Conservation (phyloP, 73 alveolate species). For the Paramecium octaurelia region DNA sequence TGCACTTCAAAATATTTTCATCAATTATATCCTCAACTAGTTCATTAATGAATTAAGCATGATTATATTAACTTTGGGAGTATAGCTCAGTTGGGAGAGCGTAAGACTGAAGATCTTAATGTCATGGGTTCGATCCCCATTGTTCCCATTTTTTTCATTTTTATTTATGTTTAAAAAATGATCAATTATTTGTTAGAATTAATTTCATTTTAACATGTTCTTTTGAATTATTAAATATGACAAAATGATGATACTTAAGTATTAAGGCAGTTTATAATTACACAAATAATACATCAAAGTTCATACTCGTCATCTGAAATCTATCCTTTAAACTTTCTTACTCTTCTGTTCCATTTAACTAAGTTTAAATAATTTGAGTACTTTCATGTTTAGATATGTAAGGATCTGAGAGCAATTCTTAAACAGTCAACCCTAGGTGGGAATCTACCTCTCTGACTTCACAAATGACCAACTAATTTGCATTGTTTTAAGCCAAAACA, state of each 20-base stretch:
- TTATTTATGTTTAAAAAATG: neutral
- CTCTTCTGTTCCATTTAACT: neutral
- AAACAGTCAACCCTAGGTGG: neutral
- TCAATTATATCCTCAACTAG: neutral
- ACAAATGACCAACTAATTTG: neutral
- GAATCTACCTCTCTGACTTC: neutral
- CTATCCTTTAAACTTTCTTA: neutral
- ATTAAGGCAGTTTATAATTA: neutral
- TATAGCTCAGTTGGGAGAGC: slow-evolving; percentile 71
- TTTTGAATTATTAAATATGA: too few species aligned
- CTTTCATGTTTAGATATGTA: neutral
- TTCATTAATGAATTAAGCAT: neutral
- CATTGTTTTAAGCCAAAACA: neutral
- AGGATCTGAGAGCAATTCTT: neutral
- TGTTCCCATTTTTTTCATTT: slow-evolving; percentile 54
- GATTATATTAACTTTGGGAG: slow-evolving; percentile 38
- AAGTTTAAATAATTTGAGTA: neutral
- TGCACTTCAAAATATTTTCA: neutral
- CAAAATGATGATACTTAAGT: neutral
- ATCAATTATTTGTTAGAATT: neutral
- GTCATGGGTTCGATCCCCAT: slow-evolving; percentile 69
- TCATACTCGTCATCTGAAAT: neutral
- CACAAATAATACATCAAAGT: neutral
- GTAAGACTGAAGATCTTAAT: slow-evolving; percentile 67
- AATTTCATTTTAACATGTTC: neutral